phyloP scores from a whole-genome alignment of 2,329 filamentous ascomycete genomes.

The Sclerotinia subarctica region DNA sequence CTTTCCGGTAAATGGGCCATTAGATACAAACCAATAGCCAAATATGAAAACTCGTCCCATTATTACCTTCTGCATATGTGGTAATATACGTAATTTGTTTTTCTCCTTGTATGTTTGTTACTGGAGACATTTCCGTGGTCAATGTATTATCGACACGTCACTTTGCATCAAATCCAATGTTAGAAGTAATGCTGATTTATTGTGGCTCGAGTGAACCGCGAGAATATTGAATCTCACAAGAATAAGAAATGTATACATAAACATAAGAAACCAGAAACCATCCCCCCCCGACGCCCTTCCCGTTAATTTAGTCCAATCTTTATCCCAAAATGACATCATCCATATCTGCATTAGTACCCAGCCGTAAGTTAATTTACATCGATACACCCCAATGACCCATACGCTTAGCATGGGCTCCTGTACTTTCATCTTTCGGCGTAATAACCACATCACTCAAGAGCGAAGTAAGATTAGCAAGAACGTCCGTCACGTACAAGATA shows the following conservation, averaged over 20 bases:
- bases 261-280: no score
- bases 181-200: background rate
- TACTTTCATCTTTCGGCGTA: background rate
- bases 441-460: background rate
- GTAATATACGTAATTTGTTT: background rate
- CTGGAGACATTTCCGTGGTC: accelerated
- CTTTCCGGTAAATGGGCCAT: background rate
- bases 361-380: background rate
- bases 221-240: background rate
- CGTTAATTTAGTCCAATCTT: background rate
- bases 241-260: background rate
- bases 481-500: background rate
- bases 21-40: background rate
- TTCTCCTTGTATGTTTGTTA: background rate
- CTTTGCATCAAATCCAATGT: background rate
- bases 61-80: background rate
- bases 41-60: background rate
- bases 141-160: no score
- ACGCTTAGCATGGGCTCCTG: background rate
- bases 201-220: background rate
- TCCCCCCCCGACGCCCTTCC: no score
- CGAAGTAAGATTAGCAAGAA: background rate
- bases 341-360: background rate
- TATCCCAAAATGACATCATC: background rate
- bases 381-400: background rate